These are phyloP conservation scores for Actinomortierella wolfii DNA, from an alignment of 371 early-diverging fungal species.

Conservation along the genomic window DNA sequence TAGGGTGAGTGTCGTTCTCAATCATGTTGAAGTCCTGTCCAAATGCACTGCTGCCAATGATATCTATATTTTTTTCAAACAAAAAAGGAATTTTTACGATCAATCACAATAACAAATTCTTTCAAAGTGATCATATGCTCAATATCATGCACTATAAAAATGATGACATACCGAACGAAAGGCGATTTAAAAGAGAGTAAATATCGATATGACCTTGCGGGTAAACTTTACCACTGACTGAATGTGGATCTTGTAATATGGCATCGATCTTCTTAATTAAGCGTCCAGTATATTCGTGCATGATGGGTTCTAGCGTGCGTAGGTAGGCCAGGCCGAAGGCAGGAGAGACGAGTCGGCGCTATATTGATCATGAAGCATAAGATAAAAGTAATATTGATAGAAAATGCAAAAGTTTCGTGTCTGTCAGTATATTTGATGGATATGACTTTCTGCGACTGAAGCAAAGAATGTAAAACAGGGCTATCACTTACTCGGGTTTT, in stretches of 20 bases:
- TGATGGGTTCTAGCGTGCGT: constrained; percentile 47
- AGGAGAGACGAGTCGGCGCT: constrained; percentile 51
- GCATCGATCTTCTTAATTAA: constrained; percentile 30
- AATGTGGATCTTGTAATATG: not conserved
- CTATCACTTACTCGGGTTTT: not conserved
- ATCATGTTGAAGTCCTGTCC: constrained; percentile 55
- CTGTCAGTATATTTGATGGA: too few species aligned
- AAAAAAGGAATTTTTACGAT: too few species aligned
- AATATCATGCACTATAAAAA: too few species aligned
- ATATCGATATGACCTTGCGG: constrained; percentile 32
- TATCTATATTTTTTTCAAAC: constrained; percentile 24
- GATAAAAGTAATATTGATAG: too few species aligned
- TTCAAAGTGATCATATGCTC: too few species aligned
- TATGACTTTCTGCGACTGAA: too few species aligned
- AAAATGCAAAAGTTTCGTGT: too few species aligned
- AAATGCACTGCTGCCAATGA: constrained; percentile 58
- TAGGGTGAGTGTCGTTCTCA: constrained; percentile 43
- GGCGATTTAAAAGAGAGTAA: constrained; percentile 44
- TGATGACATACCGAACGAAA: constrained; percentile 19
- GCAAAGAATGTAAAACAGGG: too few species aligned
- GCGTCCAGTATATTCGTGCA: constrained; percentile 17
- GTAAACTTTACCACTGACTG: not conserved
- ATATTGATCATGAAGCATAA: too few species aligned
- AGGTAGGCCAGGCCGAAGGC: constrained; percentile 53
- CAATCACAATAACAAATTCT: too few species aligned